Evolutionary conservation across 2,329 filamentous ascomycete species (phyloP).

Genomic region (Stachybotrys chartarum): DNA sequence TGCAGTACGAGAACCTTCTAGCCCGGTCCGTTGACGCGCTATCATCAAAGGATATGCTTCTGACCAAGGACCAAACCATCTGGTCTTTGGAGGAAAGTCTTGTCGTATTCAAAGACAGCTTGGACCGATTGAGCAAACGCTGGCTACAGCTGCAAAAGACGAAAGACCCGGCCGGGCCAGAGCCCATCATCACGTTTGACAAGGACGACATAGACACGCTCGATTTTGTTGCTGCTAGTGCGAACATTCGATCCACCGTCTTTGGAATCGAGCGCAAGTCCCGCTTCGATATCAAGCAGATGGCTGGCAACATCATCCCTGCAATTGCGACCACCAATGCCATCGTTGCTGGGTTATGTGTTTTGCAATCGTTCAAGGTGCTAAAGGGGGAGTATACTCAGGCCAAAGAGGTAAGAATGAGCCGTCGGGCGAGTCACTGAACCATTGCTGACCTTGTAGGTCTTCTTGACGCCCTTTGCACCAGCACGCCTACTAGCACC

Average conservation of each 20-base stretch:
- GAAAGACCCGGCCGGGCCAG: conserved; percentile 38
- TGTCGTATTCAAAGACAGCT: conserved; percentile 76
- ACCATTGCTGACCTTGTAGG: conserved; percentile 27
- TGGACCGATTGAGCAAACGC: conserved; percentile 69
- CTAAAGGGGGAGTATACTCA: conserved; percentile 63
- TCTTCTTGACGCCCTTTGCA: conserved; percentile 71
- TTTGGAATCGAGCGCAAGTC: conserved; percentile 86
- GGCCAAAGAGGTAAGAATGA: conserved; percentile 61
- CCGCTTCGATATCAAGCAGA: conserved; percentile 96
- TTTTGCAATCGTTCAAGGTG: conserved; percentile 88
- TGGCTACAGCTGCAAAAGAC: conserved; percentile 55
- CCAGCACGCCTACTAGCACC: conserved; percentile 51
- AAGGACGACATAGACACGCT: conserved; percentile 95
- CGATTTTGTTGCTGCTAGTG: conserved; percentile 86
- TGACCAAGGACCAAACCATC: conserved; percentile 62
- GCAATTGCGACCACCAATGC: conserved; percentile 98
- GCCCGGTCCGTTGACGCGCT: conserved; percentile 41
- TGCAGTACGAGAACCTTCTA: conserved; percentile 60
- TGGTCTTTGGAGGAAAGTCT: conserved; percentile 86
- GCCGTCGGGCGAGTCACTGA: background rate
- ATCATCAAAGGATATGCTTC: conserved; percentile 44
- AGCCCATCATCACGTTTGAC: conserved; percentile 76
- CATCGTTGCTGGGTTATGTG: conserved; percentile 87
- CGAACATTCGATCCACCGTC: conserved; percentile 81
- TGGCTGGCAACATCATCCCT: conserved; percentile 98